Evolutionary conservation across 2,329 filamentous ascomycete genomes (phyloP).

Genomic region (Camptophora hylomeconis): DNA sequence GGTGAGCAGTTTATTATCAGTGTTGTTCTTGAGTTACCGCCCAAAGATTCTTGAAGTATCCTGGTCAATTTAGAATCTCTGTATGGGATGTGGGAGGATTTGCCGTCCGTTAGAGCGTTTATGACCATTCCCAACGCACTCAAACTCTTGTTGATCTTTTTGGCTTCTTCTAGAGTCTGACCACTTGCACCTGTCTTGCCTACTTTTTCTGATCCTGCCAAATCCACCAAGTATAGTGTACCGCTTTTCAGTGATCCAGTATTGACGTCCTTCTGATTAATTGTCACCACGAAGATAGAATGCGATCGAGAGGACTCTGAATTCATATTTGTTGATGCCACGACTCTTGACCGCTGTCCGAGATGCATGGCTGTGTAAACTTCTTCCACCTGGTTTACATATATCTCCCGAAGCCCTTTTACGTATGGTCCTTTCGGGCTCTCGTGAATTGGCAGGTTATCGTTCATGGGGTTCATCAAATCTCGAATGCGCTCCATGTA

Average conservation of each 20-base stretch:
- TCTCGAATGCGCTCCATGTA: conserved; percentile 99
- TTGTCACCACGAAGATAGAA: conserved; percentile 93
- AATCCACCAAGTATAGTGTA: conserved; percentile 91
- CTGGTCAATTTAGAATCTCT: conserved; percentile 95
- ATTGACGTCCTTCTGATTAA: conserved; percentile 95
- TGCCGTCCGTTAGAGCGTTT: conserved; percentile 90
- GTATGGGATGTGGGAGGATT: conserved; percentile 91
- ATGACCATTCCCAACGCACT: conserved; percentile 98
- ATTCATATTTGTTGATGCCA: conserved; percentile 98
- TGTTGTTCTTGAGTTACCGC: conserved; percentile 96
- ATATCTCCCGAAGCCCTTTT: conserved; percentile 86
- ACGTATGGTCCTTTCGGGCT: conserved; percentile 96
- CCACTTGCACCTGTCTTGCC: conserved; percentile 97
- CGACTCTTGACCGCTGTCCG: conserved; percentile 78
- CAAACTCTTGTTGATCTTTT: conserved; percentile 99
- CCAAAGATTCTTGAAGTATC: conserved; percentile 91
- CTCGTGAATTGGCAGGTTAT: conserved; percentile 95
- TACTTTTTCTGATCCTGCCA: conserved; percentile 96
- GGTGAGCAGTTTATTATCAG: conserved; percentile 99
- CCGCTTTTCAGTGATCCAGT: conserved; percentile 93
- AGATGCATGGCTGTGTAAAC: conserved; percentile 95
- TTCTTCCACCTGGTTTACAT: conserved; percentile 88
- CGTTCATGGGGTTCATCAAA: conserved; percentile 80
- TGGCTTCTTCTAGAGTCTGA: conserved; percentile 93
- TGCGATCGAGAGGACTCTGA: conserved; percentile 95